phyloP scores from a whole-genome alignment of 1,284 basidiomycete genomes.

The Lentinus polychrous region DNA sequence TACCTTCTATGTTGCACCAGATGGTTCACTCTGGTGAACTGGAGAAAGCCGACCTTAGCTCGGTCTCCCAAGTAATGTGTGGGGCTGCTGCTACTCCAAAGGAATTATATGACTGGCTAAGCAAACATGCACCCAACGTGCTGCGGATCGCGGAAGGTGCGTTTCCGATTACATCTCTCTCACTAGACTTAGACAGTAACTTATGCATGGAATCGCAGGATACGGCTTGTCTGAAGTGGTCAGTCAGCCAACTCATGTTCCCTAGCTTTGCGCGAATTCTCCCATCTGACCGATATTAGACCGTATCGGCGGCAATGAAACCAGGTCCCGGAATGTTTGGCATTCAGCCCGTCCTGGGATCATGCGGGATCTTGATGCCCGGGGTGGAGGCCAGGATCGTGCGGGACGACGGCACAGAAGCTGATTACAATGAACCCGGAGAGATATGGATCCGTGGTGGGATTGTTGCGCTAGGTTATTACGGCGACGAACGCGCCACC shows the following conservation, averaged over 20 bases:
- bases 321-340: constrained; percentile 40
- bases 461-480: constrained; percentile 59
- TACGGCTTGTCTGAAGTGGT: constrained; percentile 75
- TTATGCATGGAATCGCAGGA: constrained; percentile 29
- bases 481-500: constrained; percentile 58
- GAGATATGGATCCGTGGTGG: constrained; percentile 52
- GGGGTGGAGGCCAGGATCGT: constrained; percentile 57
- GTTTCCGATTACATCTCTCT: constrained; percentile 5
- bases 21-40: constrained; percentile 50
- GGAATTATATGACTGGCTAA: constrained; percentile 39
- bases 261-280: not conserved
- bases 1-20: constrained; percentile 63
- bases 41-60: constrained; percentile 48
- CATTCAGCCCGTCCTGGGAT: constrained; percentile 31
- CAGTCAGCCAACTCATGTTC: constrained; percentile 18
- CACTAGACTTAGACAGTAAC: not conserved
- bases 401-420: constrained; percentile 52
- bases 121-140: constrained; percentile 25
- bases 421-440: constrained; percentile 48
- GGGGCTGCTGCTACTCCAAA: constrained; percentile 64
- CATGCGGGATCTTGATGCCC: constrained; percentile 51
- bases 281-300: constrained; percentile 33
- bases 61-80: constrained; percentile 35
- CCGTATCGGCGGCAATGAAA: constrained; percentile 40
- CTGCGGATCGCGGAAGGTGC: constrained; percentile 40